These are phyloP conservation scores for Ilex paraguariensis DNA, from an alignment of 305 asterid genomes.

Conservation along the genomic window DNA sequence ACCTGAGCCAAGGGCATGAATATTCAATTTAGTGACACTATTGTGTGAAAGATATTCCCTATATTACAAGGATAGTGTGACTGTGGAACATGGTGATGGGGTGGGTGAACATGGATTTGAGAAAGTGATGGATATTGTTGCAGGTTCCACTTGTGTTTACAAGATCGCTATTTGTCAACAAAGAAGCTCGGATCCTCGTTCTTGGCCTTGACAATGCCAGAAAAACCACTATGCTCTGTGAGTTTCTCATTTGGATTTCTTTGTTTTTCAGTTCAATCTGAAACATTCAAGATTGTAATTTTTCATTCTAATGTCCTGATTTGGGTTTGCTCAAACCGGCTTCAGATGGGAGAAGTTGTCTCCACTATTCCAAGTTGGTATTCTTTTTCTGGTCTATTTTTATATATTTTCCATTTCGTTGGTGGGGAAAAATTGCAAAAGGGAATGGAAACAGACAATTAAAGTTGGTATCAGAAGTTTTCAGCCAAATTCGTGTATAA, in stretches of 20 bases:
- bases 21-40: too few relatives aligned
- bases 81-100: not conserved
- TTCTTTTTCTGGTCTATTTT: conserved; percentile 9
- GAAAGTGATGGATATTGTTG: too few relatives aligned
- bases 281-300: conserved; percentile 2
- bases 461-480: not conserved
- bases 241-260: not conserved
- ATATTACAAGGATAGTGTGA: too few relatives aligned
- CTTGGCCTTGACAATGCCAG: conserved; percentile 95
- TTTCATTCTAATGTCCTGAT: conserved; percentile 5
- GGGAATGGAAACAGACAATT: not conserved
- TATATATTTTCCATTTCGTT: not conserved
- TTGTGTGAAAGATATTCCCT: too few relatives aligned
- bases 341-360: conserved; percentile 98
- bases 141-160: conserved; percentile 40
- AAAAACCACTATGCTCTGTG: conserved; percentile 84
- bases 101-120: too few relatives aligned
- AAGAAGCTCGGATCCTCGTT: conserved; percentile 95
- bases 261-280: not conserved
- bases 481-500: not conserved
- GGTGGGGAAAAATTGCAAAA: not conserved
- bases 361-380: conserved; percentile 85
- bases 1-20: too few relatives aligned
- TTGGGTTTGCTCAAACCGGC: conserved; percentile 58
- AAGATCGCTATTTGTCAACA: conserved; percentile 69